Evolutionary conservation across 805 yeast genomes (phyloP).

Genomic region (Metschnikowia gelsemii): DNA sequence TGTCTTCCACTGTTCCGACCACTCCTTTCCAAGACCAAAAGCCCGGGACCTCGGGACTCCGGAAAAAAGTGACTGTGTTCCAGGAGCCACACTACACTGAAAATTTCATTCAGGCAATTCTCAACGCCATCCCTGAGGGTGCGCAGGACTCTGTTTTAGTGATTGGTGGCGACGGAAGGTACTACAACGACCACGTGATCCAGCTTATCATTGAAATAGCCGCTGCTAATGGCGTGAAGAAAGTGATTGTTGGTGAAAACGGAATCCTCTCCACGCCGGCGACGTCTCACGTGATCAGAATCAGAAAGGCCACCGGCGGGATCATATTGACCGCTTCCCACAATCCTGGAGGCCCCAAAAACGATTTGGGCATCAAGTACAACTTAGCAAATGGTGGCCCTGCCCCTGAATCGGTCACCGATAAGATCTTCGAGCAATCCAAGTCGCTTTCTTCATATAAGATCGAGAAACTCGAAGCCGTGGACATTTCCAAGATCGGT

Average conservation of each 20-base stretch:
- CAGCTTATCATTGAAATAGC: conserved; percentile 79
- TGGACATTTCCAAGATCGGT: conserved; percentile 67
- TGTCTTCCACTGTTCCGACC: conserved; percentile 48
- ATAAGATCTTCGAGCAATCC: conserved; percentile 76
- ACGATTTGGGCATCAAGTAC: conserved; percentile 94
- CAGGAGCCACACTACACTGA: conserved; percentile 81
- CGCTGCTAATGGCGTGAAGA: conserved; percentile 88
- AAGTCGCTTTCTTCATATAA: conserved; percentile 59
- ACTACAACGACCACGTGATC: conserved; percentile 77
- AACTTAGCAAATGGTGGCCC: conserved; percentile 96
- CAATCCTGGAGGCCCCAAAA: conserved; percentile 94
- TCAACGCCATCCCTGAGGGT: conserved; percentile 91
- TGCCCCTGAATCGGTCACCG: conserved; percentile 93
- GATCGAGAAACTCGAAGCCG: conserved; percentile 57
- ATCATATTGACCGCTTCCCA: conserved; percentile 95
- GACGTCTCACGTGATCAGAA: conserved; percentile 88
- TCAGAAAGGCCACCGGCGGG: conserved; percentile 79
- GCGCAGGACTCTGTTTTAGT: conserved; percentile 70
- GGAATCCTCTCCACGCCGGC: conserved; percentile 96
- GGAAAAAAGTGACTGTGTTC: conserved; percentile 87
- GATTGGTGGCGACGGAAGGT: conserved; percentile 97
- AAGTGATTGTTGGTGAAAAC: conserved; percentile 80
- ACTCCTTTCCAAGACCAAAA: conserved; percentile 85
- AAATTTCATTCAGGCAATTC: conserved; percentile 85
- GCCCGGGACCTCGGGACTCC: conserved; percentile 96